These are phyloP conservation scores for Monosporascus sp. DNA, from an alignment of 2,329 filamentous ascomycete species.

Conservation along the genomic window DNA sequence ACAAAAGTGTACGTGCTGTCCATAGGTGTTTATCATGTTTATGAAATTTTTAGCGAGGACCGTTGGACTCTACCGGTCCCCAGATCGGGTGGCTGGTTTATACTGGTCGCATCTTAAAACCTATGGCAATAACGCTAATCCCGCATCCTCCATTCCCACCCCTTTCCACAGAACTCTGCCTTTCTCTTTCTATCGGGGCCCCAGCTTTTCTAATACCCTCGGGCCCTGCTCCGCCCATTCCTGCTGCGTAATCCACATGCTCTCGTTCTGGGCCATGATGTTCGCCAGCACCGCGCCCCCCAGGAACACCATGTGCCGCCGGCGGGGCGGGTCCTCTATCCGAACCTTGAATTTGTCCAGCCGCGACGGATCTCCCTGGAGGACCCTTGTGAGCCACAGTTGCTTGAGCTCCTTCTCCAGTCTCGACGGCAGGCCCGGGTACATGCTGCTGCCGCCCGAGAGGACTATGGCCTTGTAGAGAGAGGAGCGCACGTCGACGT, in stretches of 20 bases:
- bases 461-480: slow-evolving; percentile 97
- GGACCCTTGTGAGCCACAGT: slow-evolving; percentile 88
- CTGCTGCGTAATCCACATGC: slow-evolving; percentile 97
- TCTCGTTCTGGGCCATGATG: slow-evolving; percentile 98
- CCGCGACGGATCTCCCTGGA: slow-evolving; percentile 87
- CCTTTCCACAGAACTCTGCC: not conserved
- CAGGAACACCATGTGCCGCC: slow-evolving; percentile 99
- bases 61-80: too few species aligned
- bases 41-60: too few species aligned
- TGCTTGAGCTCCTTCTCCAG: slow-evolving; percentile 99
- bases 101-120: too few species aligned
- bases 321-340: slow-evolving; percentile 93
- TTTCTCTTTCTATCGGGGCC: slow-evolving; percentile 60
- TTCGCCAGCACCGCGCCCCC: slow-evolving; percentile 95
- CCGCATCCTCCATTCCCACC: not conserved
- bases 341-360: slow-evolving; percentile 99
- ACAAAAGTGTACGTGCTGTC: too few species aligned
- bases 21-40: too few species aligned
- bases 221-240: slow-evolving; percentile 95
- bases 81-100: too few species aligned
- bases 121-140: too few species aligned
- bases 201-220: slow-evolving; percentile 83
- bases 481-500: slow-evolving; percentile 89
- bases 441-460: slow-evolving; percentile 97
- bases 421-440: slow-evolving; percentile 87